Percentiles rank a stretch among this genome's conserved stretches.
These are phyloP conservation scores for Isatis tinctoria DNA, from an alignment of 345 rosid species.

Conservation along the genomic window DNA sequence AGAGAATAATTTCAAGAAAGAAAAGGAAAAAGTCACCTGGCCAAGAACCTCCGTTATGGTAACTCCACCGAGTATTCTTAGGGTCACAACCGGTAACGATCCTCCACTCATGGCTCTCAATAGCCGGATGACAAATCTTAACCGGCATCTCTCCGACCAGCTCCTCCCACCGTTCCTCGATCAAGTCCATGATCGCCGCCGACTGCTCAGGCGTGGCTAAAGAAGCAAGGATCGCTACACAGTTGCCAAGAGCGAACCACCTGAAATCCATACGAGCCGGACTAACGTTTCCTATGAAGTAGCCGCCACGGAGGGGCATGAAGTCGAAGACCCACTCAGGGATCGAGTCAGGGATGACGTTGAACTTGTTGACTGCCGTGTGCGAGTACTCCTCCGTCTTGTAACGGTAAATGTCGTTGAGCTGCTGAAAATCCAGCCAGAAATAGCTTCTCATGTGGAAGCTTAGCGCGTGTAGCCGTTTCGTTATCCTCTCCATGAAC, in stretches of 20 bases:
- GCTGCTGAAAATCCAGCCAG: conserved; percentile 62
- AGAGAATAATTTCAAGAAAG: background rate
- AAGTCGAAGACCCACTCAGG: conserved; percentile 69
- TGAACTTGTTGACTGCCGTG: conserved; percentile 63
- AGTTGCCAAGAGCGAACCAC: conserved; percentile 67
- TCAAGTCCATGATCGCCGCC: conserved; percentile 65
- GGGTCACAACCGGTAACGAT: conserved; percentile 65
- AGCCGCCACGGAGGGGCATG: conserved; percentile 61
- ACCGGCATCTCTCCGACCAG: conserved; percentile 71
- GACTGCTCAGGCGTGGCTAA: conserved; percentile 60
- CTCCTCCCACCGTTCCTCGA: conserved; percentile 67
- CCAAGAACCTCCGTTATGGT: conserved; percentile 77
- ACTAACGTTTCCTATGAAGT: conserved; percentile 65
- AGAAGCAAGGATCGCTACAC: conserved; percentile 57
- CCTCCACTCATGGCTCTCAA: conserved; percentile 59
- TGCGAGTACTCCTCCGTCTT: conserved; percentile 68
- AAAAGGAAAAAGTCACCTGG: conserved; percentile 38
- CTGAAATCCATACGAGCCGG: conserved; percentile 66
- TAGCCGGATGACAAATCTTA: conserved; percentile 63
- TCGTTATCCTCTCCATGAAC: conserved; percentile 46
- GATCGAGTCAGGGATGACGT: conserved; percentile 61
- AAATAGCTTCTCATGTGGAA: conserved; percentile 62
- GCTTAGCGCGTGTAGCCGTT: conserved; percentile 61
- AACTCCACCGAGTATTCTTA: conserved; percentile 66
- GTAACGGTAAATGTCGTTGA: conserved; percentile 59